These are phyloP conservation scores for Penicillium sp. DNA, from an alignment of 2,329 filamentous ascomycete species.

Conservation along the genomic window DNA sequence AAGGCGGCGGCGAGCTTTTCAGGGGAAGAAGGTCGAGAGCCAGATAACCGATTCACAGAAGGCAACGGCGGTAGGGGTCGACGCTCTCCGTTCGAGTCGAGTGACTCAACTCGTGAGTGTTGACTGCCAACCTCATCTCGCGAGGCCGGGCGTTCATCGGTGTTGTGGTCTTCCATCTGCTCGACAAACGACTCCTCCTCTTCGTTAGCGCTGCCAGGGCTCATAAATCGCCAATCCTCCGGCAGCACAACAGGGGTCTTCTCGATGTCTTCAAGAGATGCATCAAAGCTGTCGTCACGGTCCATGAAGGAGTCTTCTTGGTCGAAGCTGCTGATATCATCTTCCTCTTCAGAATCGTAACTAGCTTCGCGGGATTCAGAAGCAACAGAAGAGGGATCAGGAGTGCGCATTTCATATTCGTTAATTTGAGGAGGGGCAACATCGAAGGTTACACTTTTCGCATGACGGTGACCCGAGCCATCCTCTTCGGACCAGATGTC, in stretches of 20 bases:
- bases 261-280: slow-evolving; percentile 90
- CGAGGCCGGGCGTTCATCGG: slow-evolving; percentile 58
- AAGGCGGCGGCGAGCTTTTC: slow-evolving; percentile 70
- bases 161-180: slow-evolving; percentile 68
- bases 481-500: slow-evolving; percentile 66
- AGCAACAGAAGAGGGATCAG: slow-evolving; percentile 89
- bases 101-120: slow-evolving; percentile 70
- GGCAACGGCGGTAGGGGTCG: slow-evolving; percentile 87
- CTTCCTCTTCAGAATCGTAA: slow-evolving; percentile 78
- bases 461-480: slow-evolving; percentile 74
- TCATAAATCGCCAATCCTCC: slow-evolving; percentile 89
- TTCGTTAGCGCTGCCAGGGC: slow-evolving; percentile 63
- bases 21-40: slow-evolving; percentile 60
- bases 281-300: slow-evolving; percentile 90
- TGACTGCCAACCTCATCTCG: slow-evolving; percentile 30
- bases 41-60: slow-evolving; percentile 44
- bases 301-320: slow-evolving; percentile 64
- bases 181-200: slow-evolving; percentile 71
- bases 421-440: slow-evolving; percentile 91
- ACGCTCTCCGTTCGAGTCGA: slow-evolving; percentile 77
- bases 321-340: slow-evolving; percentile 68
- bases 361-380: slow-evolving; percentile 91
- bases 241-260: slow-evolving; percentile 98
- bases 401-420: slow-evolving; percentile 97
- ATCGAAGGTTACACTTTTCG: slow-evolving; percentile 97